Conservation (phyloP, 2,329 filamentous ascomycete genomes). For the Huntiella bhutanensis region DNA sequence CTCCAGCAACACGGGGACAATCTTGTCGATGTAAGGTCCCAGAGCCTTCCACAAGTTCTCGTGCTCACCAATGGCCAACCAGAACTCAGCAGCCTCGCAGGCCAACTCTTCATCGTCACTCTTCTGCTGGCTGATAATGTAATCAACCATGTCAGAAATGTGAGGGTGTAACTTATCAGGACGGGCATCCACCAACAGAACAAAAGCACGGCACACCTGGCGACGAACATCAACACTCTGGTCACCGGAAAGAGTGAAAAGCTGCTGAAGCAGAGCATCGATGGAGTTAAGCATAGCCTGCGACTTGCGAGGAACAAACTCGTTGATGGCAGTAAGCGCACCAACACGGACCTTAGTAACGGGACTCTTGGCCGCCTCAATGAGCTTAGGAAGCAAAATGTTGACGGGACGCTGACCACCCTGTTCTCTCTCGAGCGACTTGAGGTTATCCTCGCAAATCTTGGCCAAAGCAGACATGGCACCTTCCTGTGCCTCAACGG, state of each 20-base stretch:
- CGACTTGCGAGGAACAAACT: slow-evolving; percentile 74
- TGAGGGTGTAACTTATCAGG: slow-evolving; percentile 84
- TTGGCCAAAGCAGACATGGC: slow-evolving; percentile 86
- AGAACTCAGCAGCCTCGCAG: slow-evolving; percentile 91
- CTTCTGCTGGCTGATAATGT: slow-evolving; percentile 78
- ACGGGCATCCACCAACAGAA: slow-evolving; percentile 74
- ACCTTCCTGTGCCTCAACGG: slow-evolving; percentile 65
- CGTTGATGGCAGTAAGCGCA: slow-evolving; percentile 71
- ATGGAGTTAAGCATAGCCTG: slow-evolving; percentile 65
- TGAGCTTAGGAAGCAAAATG: slow-evolving; percentile 75
- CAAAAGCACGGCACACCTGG: slow-evolving; percentile 84
- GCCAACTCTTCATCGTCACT: slow-evolving; percentile 77
- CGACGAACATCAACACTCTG: slow-evolving; percentile 64
- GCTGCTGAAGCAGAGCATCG: slow-evolving; percentile 60
- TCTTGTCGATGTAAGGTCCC: slow-evolving; percentile 59
- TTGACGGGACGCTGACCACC: slow-evolving; percentile 74
- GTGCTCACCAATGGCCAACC: slow-evolving; percentile 84
- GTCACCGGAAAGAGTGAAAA: slow-evolving; percentile 69
- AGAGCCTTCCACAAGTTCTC: slow-evolving; percentile 58
- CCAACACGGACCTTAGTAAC: slow-evolving; percentile 60
- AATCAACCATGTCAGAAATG: slow-evolving; percentile 73
- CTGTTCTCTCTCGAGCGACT: slow-evolving; percentile 69
- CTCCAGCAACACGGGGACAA: slow-evolving; percentile 76
- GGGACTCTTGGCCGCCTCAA: slow-evolving; percentile 64
- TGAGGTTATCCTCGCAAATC: slow-evolving; percentile 91